phyloP scores from a whole-genome alignment of 176 grass and related monocot species.

The Chloris gayana region DNA sequence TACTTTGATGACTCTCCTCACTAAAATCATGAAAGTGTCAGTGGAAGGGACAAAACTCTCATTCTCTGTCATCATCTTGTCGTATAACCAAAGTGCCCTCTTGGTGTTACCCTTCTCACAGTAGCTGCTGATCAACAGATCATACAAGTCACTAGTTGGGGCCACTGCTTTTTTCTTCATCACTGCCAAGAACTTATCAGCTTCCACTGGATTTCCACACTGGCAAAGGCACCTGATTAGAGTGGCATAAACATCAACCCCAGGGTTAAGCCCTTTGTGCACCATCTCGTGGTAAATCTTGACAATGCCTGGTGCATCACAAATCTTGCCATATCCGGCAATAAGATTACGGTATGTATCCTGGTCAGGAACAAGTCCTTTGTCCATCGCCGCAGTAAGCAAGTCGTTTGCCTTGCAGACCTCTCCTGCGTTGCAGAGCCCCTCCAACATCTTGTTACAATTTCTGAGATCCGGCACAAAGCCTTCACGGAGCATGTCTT shows the following conservation, averaged over 20 bases:
- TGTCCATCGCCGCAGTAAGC: conserved; percentile 54
- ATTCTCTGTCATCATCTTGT: conserved; percentile 53
- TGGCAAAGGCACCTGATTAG: conserved; percentile 62
- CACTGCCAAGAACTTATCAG: conserved; percentile 61
- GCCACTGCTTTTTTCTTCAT: conserved; percentile 48
- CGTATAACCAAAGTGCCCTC: conserved; percentile 69
- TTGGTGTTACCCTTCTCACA: conserved; percentile 62
- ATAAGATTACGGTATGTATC: conserved; percentile 57
- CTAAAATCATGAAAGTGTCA: conserved; percentile 63
- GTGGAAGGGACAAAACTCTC: conserved; percentile 59
- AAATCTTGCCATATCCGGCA: conserved; percentile 49
- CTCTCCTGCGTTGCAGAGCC: conserved; percentile 47
- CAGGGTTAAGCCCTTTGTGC: conserved; percentile 44
- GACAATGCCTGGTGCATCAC: conserved; percentile 54
- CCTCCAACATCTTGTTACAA: conserved; percentile 57
- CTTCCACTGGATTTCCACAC: conserved; percentile 67
- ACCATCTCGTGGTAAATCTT: conserved; percentile 82
- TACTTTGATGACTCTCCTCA: conserved; percentile 52
- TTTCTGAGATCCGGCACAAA: conserved; percentile 45
- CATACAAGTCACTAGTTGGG: conserved; percentile 44
- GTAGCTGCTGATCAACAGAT: conserved; percentile 54
- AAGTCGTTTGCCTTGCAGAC: conserved; percentile 55
- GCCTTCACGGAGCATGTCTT: conserved; percentile 63
- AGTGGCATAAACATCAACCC: conserved; percentile 32
- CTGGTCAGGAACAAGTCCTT: conserved; percentile 56